These are phyloP conservation scores for Sistotremastrum niveocremeum DNA, from an alignment of 768 basidiomycete species.

Conservation along the genomic window DNA sequence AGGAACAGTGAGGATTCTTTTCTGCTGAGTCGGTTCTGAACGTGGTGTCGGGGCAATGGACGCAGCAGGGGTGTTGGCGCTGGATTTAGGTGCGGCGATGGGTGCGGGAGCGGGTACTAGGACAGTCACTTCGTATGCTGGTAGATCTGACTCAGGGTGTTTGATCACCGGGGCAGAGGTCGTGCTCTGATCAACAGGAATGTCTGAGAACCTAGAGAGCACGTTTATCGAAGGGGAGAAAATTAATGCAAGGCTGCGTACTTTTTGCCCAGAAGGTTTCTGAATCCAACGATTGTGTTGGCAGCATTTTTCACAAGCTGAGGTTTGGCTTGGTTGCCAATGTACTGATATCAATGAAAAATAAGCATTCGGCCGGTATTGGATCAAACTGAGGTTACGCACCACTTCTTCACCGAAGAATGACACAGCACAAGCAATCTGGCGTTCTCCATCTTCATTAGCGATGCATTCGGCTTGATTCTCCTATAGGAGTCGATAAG, in stretches of 20 bases:
- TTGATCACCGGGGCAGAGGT: constrained; percentile 63
- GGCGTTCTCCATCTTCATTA: constrained; percentile 96
- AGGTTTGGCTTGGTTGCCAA: constrained; percentile 86
- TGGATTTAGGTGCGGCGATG: constrained; percentile 32
- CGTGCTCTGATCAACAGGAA: constrained; percentile 37
- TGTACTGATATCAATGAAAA: constrained; percentile 46
- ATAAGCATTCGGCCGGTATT: neutral
- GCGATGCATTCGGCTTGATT: constrained; percentile 90
- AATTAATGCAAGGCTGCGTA: constrained; percentile 20
- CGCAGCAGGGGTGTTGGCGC: constrained; percentile 45
- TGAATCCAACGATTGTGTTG: constrained; percentile 92
- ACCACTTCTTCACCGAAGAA: constrained; percentile 89
- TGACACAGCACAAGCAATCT: constrained; percentile 88
- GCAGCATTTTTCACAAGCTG: constrained; percentile 91
- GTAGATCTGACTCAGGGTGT: constrained; percentile 59
- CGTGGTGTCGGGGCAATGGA: constrained; percentile 60
- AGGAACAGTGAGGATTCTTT: constrained; percentile 65
- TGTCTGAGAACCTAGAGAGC: constrained; percentile 56
- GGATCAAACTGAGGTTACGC: constrained; percentile 17
- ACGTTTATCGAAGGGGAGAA: neutral
- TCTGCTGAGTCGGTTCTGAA: constrained; percentile 50
- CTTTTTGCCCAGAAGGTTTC: constrained; percentile 89
- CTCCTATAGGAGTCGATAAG: constrained; percentile 36
- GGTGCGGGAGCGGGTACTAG: constrained; percentile 68
- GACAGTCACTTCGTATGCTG: constrained; percentile 76